Conservation (phyloP, 148 eudicot genomes). For the Beta vulgaris region DNA sequence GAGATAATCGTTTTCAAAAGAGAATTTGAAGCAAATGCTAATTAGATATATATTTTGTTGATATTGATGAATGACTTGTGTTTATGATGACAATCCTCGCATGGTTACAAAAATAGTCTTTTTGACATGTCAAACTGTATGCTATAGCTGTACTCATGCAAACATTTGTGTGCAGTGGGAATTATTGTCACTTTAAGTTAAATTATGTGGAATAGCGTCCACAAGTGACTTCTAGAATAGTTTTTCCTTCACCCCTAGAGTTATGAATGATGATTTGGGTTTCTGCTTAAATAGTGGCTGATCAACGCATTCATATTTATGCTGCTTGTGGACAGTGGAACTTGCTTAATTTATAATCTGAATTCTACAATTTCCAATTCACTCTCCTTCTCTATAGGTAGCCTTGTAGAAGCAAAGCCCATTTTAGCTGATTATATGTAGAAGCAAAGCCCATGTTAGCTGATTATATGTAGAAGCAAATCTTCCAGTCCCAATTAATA, state of each 20-base stretch:
- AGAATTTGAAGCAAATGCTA: background rate
- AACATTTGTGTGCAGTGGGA: background rate
- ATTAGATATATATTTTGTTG: background rate
- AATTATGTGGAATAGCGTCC: background rate
- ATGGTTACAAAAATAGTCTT: background rate
- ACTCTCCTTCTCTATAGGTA: too few relatives aligned
- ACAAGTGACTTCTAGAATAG: background rate
- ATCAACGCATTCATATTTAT: background rate
- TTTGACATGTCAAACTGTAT: background rate
- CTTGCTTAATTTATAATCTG: too few relatives aligned
- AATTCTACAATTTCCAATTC: too few relatives aligned
- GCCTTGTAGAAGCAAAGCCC: too few relatives aligned
- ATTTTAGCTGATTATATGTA: too few relatives aligned
- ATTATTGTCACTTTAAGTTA: background rate
- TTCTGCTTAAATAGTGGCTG: background rate
- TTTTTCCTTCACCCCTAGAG: background rate
- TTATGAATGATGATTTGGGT: background rate
- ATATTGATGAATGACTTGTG: background rate
- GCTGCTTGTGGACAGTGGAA: background rate
- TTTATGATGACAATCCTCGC: background rate
- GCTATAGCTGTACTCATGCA: background rate
- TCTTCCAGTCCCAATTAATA: too few relatives aligned
- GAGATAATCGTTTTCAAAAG: too few relatives aligned
- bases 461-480: too few relatives aligned
- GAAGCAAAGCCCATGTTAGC: too few relatives aligned